Evolutionary conservation across 306 rosid species (phyloP), one percentile per base, ranked within the genome.

Genomic region (Trifolium fragiferum): DNA sequence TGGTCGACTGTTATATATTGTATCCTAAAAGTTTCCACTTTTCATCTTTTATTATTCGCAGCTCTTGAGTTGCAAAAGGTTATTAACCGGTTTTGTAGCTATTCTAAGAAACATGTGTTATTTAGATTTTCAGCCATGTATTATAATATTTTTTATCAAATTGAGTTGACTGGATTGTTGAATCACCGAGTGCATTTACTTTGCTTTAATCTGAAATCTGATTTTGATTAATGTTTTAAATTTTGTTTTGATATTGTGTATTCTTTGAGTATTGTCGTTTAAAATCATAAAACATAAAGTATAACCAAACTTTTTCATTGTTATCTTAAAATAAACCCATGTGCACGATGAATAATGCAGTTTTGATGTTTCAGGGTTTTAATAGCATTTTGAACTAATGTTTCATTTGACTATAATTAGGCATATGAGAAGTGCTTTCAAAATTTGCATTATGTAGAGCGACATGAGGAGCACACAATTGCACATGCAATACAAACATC

Each of bases 341-440:
- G 19, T 74, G 49, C 49, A 20, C 51, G 25, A 16, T 70, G 74
- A 44, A 66, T 18, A 66, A 54, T 43, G 63, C 67, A 70, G 44
- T 57, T 74, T 74, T 59, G 30, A 50, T 66, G 15, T 53, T 73
- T 69, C 33, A 35, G 54, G 20, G 19, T 63, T 69, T 32, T 70
- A 13, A 40, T 38, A 33, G 51, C 65, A 27, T 84, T 57, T 59
- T 63, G 64, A 73, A 49, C 54, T 69, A 59, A 73, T 77, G 68
- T 54, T 49, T 77, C 54, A 74, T 74, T 78, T 78, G 73, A 77
- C 70, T 61, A 16, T 72, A 35, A 79, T 76, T 87, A 93, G 98
- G 97, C 98, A 62, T 84, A 90, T 70, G 97, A 93, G 91, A 93
- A 91, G 83, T 91, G 92, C 86, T 89, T 89, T 76, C 97, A 91